Evolutionary conservation across 441 rosid species (phyloP), one percentile per base, ranked within the genome.

Genomic region (Croton laevigatus): DNA sequence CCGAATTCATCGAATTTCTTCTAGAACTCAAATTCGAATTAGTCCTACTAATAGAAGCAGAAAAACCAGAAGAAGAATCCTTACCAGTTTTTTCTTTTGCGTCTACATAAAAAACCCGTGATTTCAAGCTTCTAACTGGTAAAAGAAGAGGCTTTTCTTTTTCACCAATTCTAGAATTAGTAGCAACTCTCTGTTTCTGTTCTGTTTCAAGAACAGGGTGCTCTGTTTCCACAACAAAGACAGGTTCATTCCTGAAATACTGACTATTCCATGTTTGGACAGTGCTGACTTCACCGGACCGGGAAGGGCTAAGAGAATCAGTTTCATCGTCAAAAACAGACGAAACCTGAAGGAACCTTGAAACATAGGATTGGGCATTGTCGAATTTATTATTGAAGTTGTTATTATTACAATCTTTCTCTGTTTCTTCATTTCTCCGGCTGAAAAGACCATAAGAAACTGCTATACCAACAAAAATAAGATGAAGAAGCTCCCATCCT

Each of bases 381-480:
- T 88, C 91, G 38, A 84, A 78, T 71, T 78, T 90, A 20, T 87
- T 62, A 3, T 1, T 7, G 59, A 55, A 66, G 66, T 46, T 68
- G 57, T 3, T 7, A 59, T 59, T 66, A 63, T 46, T 68, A 45
- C 3, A 72, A 8, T 80, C 90, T 34, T 87, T 88, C 7, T 83
- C 88, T 6, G 80, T 71, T 27, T 84, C 94, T 6, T 84, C 84
- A 52, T 86, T 87, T 34, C 88, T 76, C 55, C 83, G 66, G 83
- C 98, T 89, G 74, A 95, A 93, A 20, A 93, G 90, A 55, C 98
- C 99, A 72, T 91, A 95, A 37, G 99, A 91, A 75, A 95, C 91
- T 32, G 97, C 99, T 72, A 95, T 87, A 14, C 98, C 98, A 67
- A 95, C 97, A 34, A 93, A 79, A 68, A 93, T 40, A 11, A 95